Conservation (phyloP, 2,329 filamentous ascomycete species). For the Sporothrix inflata region DNA sequence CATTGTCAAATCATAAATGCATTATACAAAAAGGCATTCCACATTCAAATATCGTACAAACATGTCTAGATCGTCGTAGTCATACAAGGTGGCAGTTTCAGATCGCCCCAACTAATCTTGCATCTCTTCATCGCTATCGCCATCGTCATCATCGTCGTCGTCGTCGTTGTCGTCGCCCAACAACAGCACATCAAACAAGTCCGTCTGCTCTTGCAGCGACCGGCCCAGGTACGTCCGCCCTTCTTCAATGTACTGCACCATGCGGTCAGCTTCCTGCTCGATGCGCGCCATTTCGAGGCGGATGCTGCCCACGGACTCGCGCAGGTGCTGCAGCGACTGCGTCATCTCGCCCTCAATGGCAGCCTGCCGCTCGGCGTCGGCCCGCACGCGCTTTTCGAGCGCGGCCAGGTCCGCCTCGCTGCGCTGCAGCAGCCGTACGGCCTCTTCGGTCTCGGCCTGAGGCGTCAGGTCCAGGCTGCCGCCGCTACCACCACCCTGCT, state of each 20-base stretch:
- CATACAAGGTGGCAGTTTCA: neutral
- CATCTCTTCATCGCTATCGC: constrained; percentile 25
- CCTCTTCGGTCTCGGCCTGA: constrained; percentile 45
- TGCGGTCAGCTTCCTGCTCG: constrained; percentile 34
- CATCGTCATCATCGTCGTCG: constrained; percentile 2
- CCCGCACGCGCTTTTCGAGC: constrained; percentile 66
- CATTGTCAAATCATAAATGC: neutral
- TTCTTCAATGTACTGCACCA: constrained; percentile 30
- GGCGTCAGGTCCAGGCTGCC: constrained; percentile 11
- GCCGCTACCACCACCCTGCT: neutral
- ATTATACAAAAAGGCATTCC: neutral
- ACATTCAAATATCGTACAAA: neutral
- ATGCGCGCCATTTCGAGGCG: constrained; percentile 33
- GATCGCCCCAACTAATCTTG: neutral
- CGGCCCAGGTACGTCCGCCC: constrained; percentile 30
- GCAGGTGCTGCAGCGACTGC: constrained; percentile 31
- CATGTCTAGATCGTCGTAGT: constrained; percentile 7
- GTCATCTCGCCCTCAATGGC: constrained; percentile 31
- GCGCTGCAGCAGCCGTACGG: constrained; percentile 48
- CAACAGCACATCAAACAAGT: constrained; percentile 30
- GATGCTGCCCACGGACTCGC: constrained; percentile 33
- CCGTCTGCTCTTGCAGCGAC: constrained; percentile 34
- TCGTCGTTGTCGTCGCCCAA: constrained; percentile 16
- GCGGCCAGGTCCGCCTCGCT: constrained; percentile 64
- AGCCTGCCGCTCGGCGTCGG: constrained; percentile 31